Base-by-base conservation (phyloP, 2,329 filamentous ascomycete species). In the Cercospora sesami region DNA sequence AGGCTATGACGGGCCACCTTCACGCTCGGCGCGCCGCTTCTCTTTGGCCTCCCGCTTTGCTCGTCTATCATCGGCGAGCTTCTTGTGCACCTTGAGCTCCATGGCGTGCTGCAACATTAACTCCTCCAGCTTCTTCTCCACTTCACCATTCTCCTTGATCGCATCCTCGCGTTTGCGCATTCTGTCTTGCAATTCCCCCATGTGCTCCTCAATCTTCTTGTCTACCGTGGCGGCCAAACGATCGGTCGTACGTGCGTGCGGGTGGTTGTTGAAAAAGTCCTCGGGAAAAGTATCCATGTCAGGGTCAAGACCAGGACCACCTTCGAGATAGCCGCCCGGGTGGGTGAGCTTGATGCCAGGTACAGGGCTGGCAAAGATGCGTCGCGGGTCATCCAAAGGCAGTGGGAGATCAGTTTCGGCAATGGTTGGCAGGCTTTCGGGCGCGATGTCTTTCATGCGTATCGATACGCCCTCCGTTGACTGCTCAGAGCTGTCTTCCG, bases 311-410 rank as follows among this genome's bases (percentile, higher is more conserved):
- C 81, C 81, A 0, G 81, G 81, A 1, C 83, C 83, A n/a, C 83
- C 83, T 55, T 83, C 82, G 30, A 83, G 75, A 55, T 81, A 82
- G n/a, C 83, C 83, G 9, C 80, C 78, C 2, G 77, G 76, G 68
- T 84, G 82, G 0, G 83, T 84, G 63, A 84, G 78, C 36, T 76
- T 76, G 12, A 84, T 68, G 31, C 81, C 82, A 0, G 81, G 79
- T n/a, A 84, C 75, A 7, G 79, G 77, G 28, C 78, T 80, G 42
- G 79, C 71, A 74, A 81, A 80, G 12, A 78, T 80, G 31, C 83
- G 80, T 2, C 82, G 78, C 1, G 78, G 72, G 23, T 83, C 82
- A 57, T 77, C 71, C 10, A 84, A 74, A 8, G 81, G 77, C 6
- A 84, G 75, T 16, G 83, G 83, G 5, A 84, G 77, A 7, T 77